Evolutionary conservation across 768 basidiomycete species (phyloP).

Genomic region (Pulveroboletus sp.): DNA sequence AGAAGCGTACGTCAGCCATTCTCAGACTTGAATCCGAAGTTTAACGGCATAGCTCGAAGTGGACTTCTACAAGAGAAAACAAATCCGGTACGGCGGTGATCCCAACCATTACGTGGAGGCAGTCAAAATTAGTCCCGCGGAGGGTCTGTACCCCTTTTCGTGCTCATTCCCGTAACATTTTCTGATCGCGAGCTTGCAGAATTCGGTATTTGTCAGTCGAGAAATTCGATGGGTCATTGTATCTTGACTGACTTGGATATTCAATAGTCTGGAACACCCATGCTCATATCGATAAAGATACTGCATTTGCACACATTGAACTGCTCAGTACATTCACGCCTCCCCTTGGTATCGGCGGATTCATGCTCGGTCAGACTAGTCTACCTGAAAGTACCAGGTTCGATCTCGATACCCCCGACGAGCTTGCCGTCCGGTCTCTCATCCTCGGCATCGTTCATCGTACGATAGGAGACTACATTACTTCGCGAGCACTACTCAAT

Average conservation of each 20-base stretch:
- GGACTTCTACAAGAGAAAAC: slow-evolving; percentile 70
- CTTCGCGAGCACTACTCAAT: slow-evolving; percentile 45
- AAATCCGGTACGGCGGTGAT: slow-evolving; percentile 48
- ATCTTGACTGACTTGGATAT: slow-evolving; percentile 2
- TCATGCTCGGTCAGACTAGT: slow-evolving; percentile 12
- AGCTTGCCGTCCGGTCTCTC: slow-evolving; percentile 62
- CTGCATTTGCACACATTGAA: slow-evolving; percentile 57
- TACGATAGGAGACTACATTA: slow-evolving; percentile 42
- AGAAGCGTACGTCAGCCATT: slow-evolving; percentile 50
- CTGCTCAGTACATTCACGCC: slow-evolving; percentile 51
- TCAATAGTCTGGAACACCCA: slow-evolving; percentile 74
- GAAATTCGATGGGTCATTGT: not conserved
- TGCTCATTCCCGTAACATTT: not conserved
- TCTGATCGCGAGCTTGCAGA: slow-evolving; percentile 37
- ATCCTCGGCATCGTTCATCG: slow-evolving; percentile 66
- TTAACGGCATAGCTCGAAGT: slow-evolving; percentile 38
- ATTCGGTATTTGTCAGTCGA: slow-evolving; percentile 59
- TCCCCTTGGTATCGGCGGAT: slow-evolving; percentile 30
- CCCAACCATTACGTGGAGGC: slow-evolving; percentile 46
- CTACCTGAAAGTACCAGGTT: not conserved
- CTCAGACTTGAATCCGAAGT: not conserved
- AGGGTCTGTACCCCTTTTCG: slow-evolving; percentile 43
- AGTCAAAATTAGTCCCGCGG: slow-evolving; percentile 64
- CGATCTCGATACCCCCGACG: slow-evolving; percentile 67
- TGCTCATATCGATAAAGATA: slow-evolving; percentile 47